Base-by-base conservation (phyloP, 164 flowering plant genomes). In the Stephania yunnanensis region DNA sequence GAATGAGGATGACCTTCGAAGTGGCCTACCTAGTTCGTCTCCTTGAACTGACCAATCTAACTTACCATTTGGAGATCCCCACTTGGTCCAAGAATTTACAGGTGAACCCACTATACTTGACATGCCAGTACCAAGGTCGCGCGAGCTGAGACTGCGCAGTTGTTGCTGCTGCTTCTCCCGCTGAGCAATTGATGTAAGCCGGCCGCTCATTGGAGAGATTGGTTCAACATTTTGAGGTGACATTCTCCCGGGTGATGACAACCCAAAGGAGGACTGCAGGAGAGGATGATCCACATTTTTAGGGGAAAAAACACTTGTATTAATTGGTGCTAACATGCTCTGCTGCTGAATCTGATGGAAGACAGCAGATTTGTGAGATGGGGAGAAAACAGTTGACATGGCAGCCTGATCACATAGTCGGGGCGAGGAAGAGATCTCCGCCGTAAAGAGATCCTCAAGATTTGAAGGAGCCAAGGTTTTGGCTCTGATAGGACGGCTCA, bases 301-400 rank as follows among this genome's bases (percentile, higher is more conserved):
- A 4, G 92, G 95, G 5, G 97, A 86, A 69, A 88, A 90, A 4
- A 69, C 68, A 70, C 73, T 87, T 20, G 95, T 93, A 72, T 90
- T 92, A 71, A 93, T 86, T 0, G 98, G 98, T 1, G 97, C 85
- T 6, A 94, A 71, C 86, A 92, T 85, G 86, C 84, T 84, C 77
- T 89, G 96, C 84, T 90, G 95, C 85, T 90, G 96, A 78, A 92
- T 86, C 53, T 92, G 98, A 75, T 85, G 91, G 65, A 89, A 80
- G 69, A 91, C 81, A 0, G 92, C 87, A 10, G 98, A 89, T 63
- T 90, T 92, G 79, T 92, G 96, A 0, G 93, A 86, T 1, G 97
- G 97, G 1, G 97, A 90, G 80, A 87, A 92, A 31, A 84, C 87
- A 10, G 85, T 77, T 0, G 88, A 77, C 2, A 74, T 65, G 30